Evolutionary conservation across 2,329 filamentous ascomycete genomes (phyloP), one percentile per base, ranked within the genome.

Genomic region (Nemania diffusa): DNA sequence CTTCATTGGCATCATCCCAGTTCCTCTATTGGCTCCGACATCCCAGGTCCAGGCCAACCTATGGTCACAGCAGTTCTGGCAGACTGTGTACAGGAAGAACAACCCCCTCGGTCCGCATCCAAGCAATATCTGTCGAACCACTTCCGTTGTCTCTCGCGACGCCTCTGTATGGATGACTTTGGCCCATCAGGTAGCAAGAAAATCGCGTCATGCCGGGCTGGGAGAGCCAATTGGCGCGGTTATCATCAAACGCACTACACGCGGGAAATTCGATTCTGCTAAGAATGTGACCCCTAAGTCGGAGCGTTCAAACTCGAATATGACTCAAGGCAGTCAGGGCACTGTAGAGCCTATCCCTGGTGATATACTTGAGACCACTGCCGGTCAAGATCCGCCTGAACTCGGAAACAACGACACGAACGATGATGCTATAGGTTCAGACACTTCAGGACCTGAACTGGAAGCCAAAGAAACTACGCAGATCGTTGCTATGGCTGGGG

Each of bases 61-160:
- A 76, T 96, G 92, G 92, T 91, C 89, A 27, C 83, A 87, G 37
- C 85, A 90, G 72, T 95, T 93, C 78, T 97, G 93, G 93, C 93
- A 93, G 13, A 91, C 90, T 1, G 88, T 94, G 56, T 97, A 96
- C 81, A 91, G 92, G 70, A 94, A 94, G 81, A 94, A 91, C 72
- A 96, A 96, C 75, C 92, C 92, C 1, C 92, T 94, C 66, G 93
- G 93, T 3, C 92, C 93, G 20, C 93, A 97, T 76, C 92, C 92
- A 68, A 88, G 89, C 74, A 87, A 92, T 76, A 88, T 95, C 63
- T 83, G 87, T 48, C 88, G 91, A 66, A 89, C 90, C 29, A 90
- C 91, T 44, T 86, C 89, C 13, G 90, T 92, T 67, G 87, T 97
- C 59, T 84, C 85, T 64, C 80, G 85, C 52, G 87, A 91, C 70